A percentile compares a stretch with the other conserved stretches of the same genome.
Evolutionary conservation across 352 stramenopile species (phyloP).

Genomic region (Pythium diclinum): DNA sequence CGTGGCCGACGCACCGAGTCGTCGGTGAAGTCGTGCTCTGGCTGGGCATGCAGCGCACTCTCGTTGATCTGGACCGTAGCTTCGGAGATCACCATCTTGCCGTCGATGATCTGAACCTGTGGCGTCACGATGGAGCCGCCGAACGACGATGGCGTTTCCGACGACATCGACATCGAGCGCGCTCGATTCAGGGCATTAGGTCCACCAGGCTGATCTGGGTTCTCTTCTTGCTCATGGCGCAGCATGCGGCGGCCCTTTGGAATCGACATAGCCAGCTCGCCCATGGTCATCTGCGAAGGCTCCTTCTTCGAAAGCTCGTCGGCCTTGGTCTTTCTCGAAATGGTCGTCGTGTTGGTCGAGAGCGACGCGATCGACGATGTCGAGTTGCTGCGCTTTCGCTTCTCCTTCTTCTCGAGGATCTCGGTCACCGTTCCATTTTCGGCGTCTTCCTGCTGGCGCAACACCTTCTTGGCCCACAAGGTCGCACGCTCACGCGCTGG

Average conservation of each 20-base stretch:
- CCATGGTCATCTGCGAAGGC: conserved; percentile 83
- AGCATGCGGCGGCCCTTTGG: conserved; percentile 57
- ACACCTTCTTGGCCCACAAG: conserved; percentile 67
- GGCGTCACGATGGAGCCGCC: conserved; percentile 68
- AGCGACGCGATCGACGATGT: conserved; percentile 42
- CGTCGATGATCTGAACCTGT: conserved; percentile 80
- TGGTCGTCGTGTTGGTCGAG: conserved; percentile 24
- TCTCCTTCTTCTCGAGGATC: conserved; percentile 35
- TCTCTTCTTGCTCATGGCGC: conserved; percentile 60
- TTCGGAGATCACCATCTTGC: conserved; percentile 81
- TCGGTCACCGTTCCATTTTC: conserved; percentile 27
- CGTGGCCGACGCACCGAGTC: conserved; percentile 34
- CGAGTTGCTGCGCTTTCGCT: conserved; percentile 58
- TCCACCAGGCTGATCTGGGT: conserved; percentile 33
- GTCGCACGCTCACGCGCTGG: conserved; percentile 67
- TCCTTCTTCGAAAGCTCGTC: conserved; percentile 66
- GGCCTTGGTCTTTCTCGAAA: conserved; percentile 39
- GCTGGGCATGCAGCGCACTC: conserved; percentile 22
- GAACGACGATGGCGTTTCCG: conserved; percentile 53
- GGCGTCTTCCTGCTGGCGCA: conserved; percentile 42
- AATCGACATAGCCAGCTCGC: conserved; percentile 72
- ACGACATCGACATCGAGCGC: conserved; percentile 60
- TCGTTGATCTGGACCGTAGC: conserved; percentile 66
- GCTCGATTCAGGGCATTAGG: conserved; percentile 43
- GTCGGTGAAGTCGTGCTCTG: conserved; percentile 32